phyloP scores from a whole-genome alignment of 345 rosid species.

The Acer negundo region DNA sequence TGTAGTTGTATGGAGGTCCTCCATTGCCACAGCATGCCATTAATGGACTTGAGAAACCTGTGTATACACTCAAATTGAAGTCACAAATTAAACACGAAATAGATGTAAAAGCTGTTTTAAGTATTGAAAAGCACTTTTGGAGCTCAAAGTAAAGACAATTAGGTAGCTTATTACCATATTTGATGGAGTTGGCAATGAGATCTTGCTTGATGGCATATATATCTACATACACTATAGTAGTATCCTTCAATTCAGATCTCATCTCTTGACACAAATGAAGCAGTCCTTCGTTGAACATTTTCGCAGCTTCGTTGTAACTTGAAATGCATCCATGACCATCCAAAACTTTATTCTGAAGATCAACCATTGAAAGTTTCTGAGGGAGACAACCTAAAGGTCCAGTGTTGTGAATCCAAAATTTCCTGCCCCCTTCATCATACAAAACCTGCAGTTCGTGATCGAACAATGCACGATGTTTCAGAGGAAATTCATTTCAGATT shows the following conservation, averaged over 20 bases:
- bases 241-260: constrained; percentile 50
- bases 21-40: constrained; percentile 91
- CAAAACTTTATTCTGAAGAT: constrained; percentile 31
- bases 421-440: constrained; percentile 69
- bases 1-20: constrained; percentile 82
- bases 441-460: constrained; percentile 36
- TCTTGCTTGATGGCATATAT: constrained; percentile 70
- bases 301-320: constrained; percentile 63
- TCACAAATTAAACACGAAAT: background rate
- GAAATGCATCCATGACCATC: constrained; percentile 64
- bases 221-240: constrained; percentile 66
- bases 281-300: constrained; percentile 62
- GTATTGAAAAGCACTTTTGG: background rate
- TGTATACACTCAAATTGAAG: background rate
- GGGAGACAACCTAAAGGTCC: constrained; percentile 95
- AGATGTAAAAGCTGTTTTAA: background rate
- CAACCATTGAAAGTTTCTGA: constrained; percentile 63
- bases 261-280: constrained; percentile 44
- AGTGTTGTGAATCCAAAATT: constrained; percentile 88
- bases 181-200: constrained; percentile 61
- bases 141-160: background rate
- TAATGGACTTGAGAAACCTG: constrained; percentile 72
- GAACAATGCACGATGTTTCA: too few relatives aligned
- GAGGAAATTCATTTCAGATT: background rate
- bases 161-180: constrained; percentile 44